Evolutionary conservation across 2,329 filamentous ascomycete genomes (phyloP).

Genomic region (Lojkania enalia): DNA sequence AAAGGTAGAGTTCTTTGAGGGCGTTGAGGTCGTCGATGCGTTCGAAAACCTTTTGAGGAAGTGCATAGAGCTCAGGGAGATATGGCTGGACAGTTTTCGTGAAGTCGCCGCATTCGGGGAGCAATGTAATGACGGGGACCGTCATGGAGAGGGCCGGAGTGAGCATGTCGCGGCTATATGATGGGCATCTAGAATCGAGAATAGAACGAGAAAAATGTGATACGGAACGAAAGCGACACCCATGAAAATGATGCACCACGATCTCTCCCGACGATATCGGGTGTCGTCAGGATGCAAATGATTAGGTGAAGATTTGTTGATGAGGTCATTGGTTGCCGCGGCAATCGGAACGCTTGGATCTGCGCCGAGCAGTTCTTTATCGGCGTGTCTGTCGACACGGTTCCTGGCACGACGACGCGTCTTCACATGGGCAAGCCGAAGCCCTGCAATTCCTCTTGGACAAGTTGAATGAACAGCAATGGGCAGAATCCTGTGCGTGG

Average conservation of each 20-base stretch:
- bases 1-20: constrained; percentile 72
- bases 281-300: too few relatives aligned
- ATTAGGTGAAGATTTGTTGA: constrained; percentile 22
- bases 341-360: constrained; percentile 13
- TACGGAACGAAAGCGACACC: too few relatives aligned
- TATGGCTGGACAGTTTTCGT: constrained; percentile 75
- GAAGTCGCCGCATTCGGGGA: constrained; percentile 78
- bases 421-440: constrained; percentile 35
- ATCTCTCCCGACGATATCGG: too few relatives aligned
- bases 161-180: constrained; percentile 51
- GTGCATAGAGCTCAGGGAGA: constrained; percentile 63
- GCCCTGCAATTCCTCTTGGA: constrained; percentile 1
- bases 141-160: constrained; percentile 45
- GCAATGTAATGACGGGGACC: constrained; percentile 69
- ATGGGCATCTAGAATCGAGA: not conserved
- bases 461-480: constrained; percentile 20
- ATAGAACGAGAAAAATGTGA: too few relatives aligned
- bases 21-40: constrained; percentile 63
- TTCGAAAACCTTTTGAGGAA: constrained; percentile 53
- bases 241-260: too few relatives aligned
- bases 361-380: too few relatives aligned
- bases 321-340: constrained; percentile 20
- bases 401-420: constrained; percentile 34
- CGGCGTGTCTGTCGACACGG: too few relatives aligned
- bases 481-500: constrained; percentile 71